Evolutionary conservation across 2,329 filamentous ascomycete species (phyloP).

Genomic region (Fusarium compactum): DNA sequence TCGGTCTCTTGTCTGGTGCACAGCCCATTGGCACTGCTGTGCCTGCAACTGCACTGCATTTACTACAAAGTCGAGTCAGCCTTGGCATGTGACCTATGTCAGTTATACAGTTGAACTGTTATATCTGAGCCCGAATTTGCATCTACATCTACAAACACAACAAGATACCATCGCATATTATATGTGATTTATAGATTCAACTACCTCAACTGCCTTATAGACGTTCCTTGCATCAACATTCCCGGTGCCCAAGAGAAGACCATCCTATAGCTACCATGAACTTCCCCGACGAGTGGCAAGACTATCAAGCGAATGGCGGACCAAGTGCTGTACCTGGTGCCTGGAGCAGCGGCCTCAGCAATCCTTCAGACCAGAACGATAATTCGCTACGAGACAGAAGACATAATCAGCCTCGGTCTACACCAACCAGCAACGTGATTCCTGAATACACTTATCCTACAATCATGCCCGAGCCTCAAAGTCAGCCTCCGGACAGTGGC

Average conservation of each 20-base stretch:
- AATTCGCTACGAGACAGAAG: not conserved
- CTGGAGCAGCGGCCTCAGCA: not conserved
- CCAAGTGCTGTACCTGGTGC: not conserved
- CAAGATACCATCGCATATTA: not conserved
- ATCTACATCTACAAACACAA: not conserved
- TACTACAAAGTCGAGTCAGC: conserved; percentile 12
- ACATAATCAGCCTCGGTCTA: not conserved
- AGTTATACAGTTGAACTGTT: not conserved
- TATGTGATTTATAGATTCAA: not conserved
- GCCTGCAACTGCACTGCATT: conserved; percentile 14
- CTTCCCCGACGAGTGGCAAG: conserved; percentile 15
- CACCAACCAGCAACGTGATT: not conserved
- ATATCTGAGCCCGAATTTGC: not conserved
- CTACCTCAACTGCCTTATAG: conserved; percentile 1
- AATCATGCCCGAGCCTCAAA: not conserved
- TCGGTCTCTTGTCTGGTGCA: not conserved
- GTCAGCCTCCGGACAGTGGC: not conserved
- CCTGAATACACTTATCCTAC: not conserved
- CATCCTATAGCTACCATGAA: conserved; percentile 19
- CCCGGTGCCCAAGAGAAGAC: not conserved
- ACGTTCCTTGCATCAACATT: not conserved
- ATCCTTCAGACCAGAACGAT: not conserved
- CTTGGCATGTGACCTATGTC: conserved; percentile 9
- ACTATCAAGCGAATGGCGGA: not conserved
- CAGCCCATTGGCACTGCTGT: conserved; percentile 5